Base-by-base conservation (phyloP, 306 rosid species). In the Hippophae gyantsensis region DNA sequence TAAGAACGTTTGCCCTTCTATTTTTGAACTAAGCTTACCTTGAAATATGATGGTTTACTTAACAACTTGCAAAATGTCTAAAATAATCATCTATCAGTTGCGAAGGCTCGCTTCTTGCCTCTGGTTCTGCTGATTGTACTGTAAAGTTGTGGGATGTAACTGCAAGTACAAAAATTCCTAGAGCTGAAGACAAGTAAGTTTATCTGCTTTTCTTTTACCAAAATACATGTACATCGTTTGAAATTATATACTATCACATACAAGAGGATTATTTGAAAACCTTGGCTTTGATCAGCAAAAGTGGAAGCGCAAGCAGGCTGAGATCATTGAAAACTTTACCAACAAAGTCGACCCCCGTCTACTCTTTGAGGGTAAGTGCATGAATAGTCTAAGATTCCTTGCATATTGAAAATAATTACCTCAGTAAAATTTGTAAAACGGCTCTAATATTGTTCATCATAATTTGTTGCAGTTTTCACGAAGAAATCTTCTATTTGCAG, bases 81-180 rank as follows among this genome's bases (percentile, higher is more conserved):
- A 54, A 53, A 45, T 25, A 38, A 41, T 40, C 58, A 49, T 61
- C 46, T 14, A 46, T 52, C 85, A 92, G 99, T 49, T 83, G 93
- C 44, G 96, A 92, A 82, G 95, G 96, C 66, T 81, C 99, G 59
- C 69, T 92, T 52, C 86, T 92, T 63, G 99, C 99, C 48, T 88
- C 99, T 38, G 99, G 99, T 38, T 92, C 96, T 26, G 96, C 96
- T 46, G 99, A 92, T 79, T 81, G 85, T 79, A 82, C 95, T 18
- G 97, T 92, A n/a, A 92, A 88, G 69, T 65, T 92, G 66, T 92
- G 99, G 97, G 99, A 92, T 63, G 84, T 88, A 56, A 82, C 79
- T 66, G 54, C 90, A 40, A 92, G 95, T 80, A 77, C 94, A 3
- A 92, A 86, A 70, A 79, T 71, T 66, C 69, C 88, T 26, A 84